Base-by-base conservation (phyloP, 2,329 filamentous ascomycete genomes). In the Fusarium buharicum region DNA sequence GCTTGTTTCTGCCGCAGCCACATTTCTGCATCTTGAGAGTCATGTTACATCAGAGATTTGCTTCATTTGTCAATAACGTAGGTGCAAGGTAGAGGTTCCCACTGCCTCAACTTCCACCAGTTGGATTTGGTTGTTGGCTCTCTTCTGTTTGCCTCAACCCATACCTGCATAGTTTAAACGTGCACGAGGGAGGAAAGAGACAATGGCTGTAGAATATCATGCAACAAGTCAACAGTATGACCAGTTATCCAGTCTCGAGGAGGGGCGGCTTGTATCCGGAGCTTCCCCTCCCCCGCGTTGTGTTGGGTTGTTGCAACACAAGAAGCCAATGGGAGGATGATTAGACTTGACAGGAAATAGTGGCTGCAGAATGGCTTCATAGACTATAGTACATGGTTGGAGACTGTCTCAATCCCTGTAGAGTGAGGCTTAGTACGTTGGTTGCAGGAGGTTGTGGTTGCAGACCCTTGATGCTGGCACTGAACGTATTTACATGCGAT, bases 161-260 rank as follows among this genome's bases (percentile, higher is more conserved):
- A 54, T 48, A 28, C 41, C 49, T 34, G 20, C 30, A 37, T 39
- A 43, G 28, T 3, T 38, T 18, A 17, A 50, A 28, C 6, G 24
- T 18, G 34, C 50, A 37, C 39, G 31, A 38, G 38, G 31, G 30
- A 44, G 30, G 7, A 45, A 47, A 47, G 27, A 44, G 37, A 51
- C 20, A 40, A 36, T 33, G 24, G 28, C 31, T 36, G 36, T 22
- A 27, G 36, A 45, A 33, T 39, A 22, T 55, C 52, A 65, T 55
- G 43, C 49, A 51, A 58, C 14, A 59, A 50, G 50, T 34, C 45
- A 46, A 40, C 51, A 7, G 16, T n/a, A 65, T 51, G 45, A 55
- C 48, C 40, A 50, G 57, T 46, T 44, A 43, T 24, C 33, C 24
- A 30, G 17, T 44, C 13, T 51, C 22, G 13, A 27, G 27, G 43